Evolutionary conservation across 148 eudicot species (phyloP).

Genomic region (Spergularia bocconei): DNA sequence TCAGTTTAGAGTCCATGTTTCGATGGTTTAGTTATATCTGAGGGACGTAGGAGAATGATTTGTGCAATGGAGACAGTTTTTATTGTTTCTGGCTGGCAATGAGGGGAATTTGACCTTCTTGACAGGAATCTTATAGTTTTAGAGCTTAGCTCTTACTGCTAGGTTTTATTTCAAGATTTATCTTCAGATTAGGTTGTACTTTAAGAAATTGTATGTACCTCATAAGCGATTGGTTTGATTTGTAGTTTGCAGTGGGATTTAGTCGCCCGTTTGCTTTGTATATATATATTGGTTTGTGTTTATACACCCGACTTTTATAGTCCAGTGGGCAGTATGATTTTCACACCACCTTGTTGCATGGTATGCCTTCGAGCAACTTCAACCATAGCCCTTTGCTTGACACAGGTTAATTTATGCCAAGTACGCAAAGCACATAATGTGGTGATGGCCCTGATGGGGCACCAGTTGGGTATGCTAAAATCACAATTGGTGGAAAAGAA

Average conservation of each 20-base stretch:
- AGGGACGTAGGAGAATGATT: constrained; percentile 15
- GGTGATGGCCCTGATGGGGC: too few relatives aligned
- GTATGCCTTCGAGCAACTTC: too few relatives aligned
- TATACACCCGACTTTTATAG: not conserved
- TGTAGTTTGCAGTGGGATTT: not conserved
- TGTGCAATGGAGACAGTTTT: not conserved
- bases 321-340: not conserved
- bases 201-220: constrained; percentile 2
- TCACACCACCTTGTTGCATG: not conserved
- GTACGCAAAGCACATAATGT: too few relatives aligned
- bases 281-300: not conserved
- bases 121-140: not conserved
- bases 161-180: not conserved
- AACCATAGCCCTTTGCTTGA: too few relatives aligned
- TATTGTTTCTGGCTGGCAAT: not conserved
- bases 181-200: not conserved
- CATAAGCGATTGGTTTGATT: not conserved
- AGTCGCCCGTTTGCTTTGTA: not conserved
- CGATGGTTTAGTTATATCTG: not conserved
- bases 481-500: too few relatives aligned
- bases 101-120: constrained; percentile 1
- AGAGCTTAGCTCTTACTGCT: not conserved
- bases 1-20: constrained; percentile 13
- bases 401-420: too few relatives aligned
- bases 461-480: too few relatives aligned